A percentile compares a stretch with the other conserved stretches of the same genome.
phyloP scores from a whole-genome alignment of 306 rosid species.

The Trifolium repens region DNA sequence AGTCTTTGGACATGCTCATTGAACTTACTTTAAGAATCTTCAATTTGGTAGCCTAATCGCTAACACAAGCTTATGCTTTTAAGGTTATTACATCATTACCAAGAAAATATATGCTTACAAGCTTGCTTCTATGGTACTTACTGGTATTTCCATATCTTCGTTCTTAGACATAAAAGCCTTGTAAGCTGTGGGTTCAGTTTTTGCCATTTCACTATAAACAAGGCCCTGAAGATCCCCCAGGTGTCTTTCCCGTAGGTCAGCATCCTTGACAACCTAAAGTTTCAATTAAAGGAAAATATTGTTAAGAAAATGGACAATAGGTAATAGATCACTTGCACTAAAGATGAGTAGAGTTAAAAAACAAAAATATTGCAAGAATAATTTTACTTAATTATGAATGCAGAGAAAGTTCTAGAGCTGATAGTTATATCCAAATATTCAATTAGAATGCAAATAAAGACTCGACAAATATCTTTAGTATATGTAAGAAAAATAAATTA shows the following conservation, averaged over 20 bases:
- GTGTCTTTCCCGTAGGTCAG: conserved; percentile 78
- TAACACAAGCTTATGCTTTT: not conserved
- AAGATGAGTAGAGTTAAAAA: conserved; percentile 3
- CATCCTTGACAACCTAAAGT: conserved; percentile 74
- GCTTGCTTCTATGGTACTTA: conserved; percentile 48
- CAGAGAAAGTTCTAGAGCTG: conserved; percentile 4
- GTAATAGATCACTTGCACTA: not conserved
- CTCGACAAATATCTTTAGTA: conserved; percentile 1
- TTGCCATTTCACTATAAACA: conserved; percentile 53
- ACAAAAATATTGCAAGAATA: not conserved
- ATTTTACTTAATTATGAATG: conserved; percentile 25
- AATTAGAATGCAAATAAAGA: conserved; percentile 14
- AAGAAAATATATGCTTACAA: conserved; percentile 15
- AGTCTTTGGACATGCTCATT: not conserved
- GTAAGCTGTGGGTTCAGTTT: conserved; percentile 55
- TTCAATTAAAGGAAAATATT: conserved; percentile 29
- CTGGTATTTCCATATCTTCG: conserved; percentile 74
- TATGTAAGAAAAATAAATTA: not conserved
- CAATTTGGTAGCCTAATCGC: not conserved
- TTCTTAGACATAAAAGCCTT: conserved; percentile 61
- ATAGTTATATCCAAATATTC: conserved; percentile 21
- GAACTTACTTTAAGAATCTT: not conserved
- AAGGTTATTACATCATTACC: not conserved
- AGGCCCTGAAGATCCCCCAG: conserved; percentile 89
- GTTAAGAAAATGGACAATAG: conserved; percentile 16